These are phyloP conservation scores for Hsuehochloa calcarea DNA, from an alignment of 176 grass and related monocot species.

Conservation along the genomic window DNA sequence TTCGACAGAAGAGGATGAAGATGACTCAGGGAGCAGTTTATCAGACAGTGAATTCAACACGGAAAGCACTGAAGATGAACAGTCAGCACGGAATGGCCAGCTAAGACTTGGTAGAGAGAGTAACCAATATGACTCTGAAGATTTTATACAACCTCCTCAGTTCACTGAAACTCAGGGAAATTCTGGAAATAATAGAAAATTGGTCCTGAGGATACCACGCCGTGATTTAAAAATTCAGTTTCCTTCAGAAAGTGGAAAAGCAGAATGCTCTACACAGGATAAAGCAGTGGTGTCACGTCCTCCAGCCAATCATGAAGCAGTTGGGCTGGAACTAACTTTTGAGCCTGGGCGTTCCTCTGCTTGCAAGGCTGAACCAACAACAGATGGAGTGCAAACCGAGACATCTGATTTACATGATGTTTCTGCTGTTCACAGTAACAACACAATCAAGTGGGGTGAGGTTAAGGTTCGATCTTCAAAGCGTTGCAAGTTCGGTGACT, in stretches of 20 bases:
- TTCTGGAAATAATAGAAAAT: slow-evolving; percentile 51
- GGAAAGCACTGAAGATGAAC: slow-evolving; percentile 55
- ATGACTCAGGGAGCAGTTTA: slow-evolving; percentile 52
- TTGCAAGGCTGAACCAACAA: slow-evolving; percentile 43
- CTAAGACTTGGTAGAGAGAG: slow-evolving; percentile 51
- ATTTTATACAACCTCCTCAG: slow-evolving; percentile 53
- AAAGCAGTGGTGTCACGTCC: slow-evolving; percentile 17
- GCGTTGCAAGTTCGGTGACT: slow-evolving; percentile 45
- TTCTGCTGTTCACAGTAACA: slow-evolving; percentile 40
- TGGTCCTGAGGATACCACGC: slow-evolving; percentile 74
- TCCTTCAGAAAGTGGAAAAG: slow-evolving; percentile 52
- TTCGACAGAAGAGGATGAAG: slow-evolving; percentile 73
- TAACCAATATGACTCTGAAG: slow-evolving; percentile 51
- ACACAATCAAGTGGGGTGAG: slow-evolving; percentile 86
- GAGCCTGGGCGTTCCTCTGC: slow-evolving; percentile 33
- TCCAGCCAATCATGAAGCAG: slow-evolving; percentile 34
- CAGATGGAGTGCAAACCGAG: slow-evolving; percentile 34
- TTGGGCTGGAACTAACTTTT: slow-evolving; percentile 25
- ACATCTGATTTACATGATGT: slow-evolving; percentile 25
- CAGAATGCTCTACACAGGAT: slow-evolving; percentile 42
- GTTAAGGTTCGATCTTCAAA: slow-evolving; percentile 87
- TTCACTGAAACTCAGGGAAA: slow-evolving; percentile 33
- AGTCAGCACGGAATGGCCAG: slow-evolving; percentile 41
- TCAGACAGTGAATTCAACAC: slow-evolving; percentile 53
- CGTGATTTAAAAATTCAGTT: slow-evolving; percentile 45